Evolutionary conservation across 2,329 filamentous ascomycete species (phyloP), one percentile per base, ranked within the genome.

Genomic region (Bimuria novae-zelandiae): DNA sequence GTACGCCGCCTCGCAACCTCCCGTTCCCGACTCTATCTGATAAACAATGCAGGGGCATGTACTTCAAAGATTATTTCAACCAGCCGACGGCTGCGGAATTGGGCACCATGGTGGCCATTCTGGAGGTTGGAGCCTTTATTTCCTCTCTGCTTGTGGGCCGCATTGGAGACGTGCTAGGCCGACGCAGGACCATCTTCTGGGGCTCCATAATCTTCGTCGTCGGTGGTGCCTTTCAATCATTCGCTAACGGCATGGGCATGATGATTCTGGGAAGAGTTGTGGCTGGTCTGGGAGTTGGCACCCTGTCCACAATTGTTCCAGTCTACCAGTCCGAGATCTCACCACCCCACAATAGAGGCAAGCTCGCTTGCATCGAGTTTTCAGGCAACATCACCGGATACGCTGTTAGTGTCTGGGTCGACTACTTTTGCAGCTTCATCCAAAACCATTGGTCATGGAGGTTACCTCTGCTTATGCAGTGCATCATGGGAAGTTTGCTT

Each of bases 321-420:
- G 77, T 81, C n/a, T 81, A 81, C 56, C 79, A 81, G 62, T 80
- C 77, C 23, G 79, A 81, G 60, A 81, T 81, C 68, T 97, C 93
- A 37, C 94, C 94, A 43, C 92, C 94, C 4, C 94, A 99, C 70
- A 97, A 96, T 75, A 84, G 94, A 66, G 94, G 94, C 59, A 95
- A 94, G 76, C 82, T 99, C 56, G 94, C 93, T 21, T 97, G 94
- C 74, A 97, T 99, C 62, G 94, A 99, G 74, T 99, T 97, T 70
- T 93, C 93, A 0, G 94, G 94, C 49, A 99, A 99, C 75, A 96
- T 99, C 59, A 88, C 90, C 56, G 94, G 94, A 27, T 99, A 99
- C 72, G 89, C 93, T 49, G 92, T 91, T 48, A 97, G 93, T 64
- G 93, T 97, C 19, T 99, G 94, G 94, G 93, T 97, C 23, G 94